phyloP scores from a whole-genome alignment of 352 stramenopile genomes.

The Phytophthora litchii region DNA sequence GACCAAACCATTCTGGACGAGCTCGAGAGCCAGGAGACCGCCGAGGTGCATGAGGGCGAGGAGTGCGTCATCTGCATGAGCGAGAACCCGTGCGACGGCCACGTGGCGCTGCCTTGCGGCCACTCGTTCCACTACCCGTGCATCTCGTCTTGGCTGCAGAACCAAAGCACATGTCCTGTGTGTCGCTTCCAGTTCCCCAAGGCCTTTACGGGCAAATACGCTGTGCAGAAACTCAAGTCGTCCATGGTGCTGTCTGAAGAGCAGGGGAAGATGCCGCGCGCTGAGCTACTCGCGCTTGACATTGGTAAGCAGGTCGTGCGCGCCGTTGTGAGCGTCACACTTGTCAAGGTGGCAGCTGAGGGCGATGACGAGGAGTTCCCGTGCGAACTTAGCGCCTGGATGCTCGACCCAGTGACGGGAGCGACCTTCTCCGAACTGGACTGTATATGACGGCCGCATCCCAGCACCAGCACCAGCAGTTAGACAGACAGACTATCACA shows the following conservation, averaged over 20 bases:
- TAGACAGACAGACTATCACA: slow-evolving; percentile 28
- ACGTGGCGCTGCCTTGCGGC: slow-evolving; percentile 84
- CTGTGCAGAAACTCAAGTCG: slow-evolving; percentile 68
- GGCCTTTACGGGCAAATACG: slow-evolving; percentile 72
- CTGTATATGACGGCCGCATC: slow-evolving; percentile 37
- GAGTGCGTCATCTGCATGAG: slow-evolving; percentile 93
- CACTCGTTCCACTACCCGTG: slow-evolving; percentile 94
- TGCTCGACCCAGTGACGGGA: slow-evolving; percentile 43
- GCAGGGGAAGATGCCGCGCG: slow-evolving; percentile 45
- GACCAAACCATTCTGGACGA: slow-evolving; percentile 61
- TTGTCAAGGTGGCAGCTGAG: slow-evolving; percentile 56
- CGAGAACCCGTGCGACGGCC: slow-evolving; percentile 56
- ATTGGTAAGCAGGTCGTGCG: slow-evolving; percentile 63
- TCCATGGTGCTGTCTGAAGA: slow-evolving; percentile 59
- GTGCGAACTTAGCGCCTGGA: slow-evolving; percentile 65
- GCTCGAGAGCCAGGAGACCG: slow-evolving; percentile 44
- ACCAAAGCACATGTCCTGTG: slow-evolving; percentile 92
- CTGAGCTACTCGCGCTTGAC: slow-evolving; percentile 45
- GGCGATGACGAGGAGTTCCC: slow-evolving; percentile 59
- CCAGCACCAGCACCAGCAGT: slow-evolving; percentile 14
- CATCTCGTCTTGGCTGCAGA: slow-evolving; percentile 91
- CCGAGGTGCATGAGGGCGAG: slow-evolving; percentile 38
- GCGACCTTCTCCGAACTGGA: slow-evolving; percentile 51
- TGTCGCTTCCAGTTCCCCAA: slow-evolving; percentile 92
- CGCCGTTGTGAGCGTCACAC: slow-evolving; percentile 64